A percentile compares a stretch with the other conserved stretches of the same genome.
Evolutionary conservation across 2,329 filamentous ascomycete genomes (phyloP).

Genomic region (Camillea tinctor): DNA sequence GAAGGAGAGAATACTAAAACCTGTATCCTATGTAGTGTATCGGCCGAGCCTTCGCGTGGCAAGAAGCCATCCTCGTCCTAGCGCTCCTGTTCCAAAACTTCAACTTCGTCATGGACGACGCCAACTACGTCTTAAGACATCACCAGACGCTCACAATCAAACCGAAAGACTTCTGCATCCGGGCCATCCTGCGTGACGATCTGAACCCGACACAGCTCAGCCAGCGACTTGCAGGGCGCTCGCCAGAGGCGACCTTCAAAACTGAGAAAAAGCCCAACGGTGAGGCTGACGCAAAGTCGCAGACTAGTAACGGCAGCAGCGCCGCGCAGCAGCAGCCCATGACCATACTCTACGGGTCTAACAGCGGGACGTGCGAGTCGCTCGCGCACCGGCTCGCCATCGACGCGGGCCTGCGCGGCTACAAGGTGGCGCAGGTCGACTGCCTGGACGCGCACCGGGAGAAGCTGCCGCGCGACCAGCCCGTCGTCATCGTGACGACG

Average conservation of each 20-base stretch:
- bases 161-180: conserved; percentile 62
- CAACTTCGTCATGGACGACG: conserved; percentile 62
- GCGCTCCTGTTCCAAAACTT: conserved; percentile 70
- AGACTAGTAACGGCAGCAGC: conserved; percentile 11
- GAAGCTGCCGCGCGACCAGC: conserved; percentile 46
- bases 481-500: conserved; percentile 53
- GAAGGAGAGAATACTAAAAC: too few relatives aligned
- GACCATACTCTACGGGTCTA: conserved; percentile 55
- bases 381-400: conserved; percentile 50
- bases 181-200: conserved; percentile 51
- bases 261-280: conserved; percentile 19
- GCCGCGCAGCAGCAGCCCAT: conserved; percentile 43
- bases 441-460: conserved; percentile 51
- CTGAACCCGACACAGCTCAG: conserved; percentile 31
- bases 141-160: conserved; percentile 61
- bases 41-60: conserved; percentile 53
- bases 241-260: background rate
- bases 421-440: conserved; percentile 39
- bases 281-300: conserved; percentile 7
- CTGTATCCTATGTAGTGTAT: conserved; percentile 39
- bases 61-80: conserved; percentile 46
- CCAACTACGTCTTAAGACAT: conserved; percentile 55
- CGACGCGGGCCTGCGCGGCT: conserved; percentile 48
- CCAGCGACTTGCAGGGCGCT: conserved; percentile 16
- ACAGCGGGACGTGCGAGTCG: conserved; percentile 57